phyloP scores from a whole-genome alignment of 345 rosid genomes.

The Melaleuca alternifolia region DNA sequence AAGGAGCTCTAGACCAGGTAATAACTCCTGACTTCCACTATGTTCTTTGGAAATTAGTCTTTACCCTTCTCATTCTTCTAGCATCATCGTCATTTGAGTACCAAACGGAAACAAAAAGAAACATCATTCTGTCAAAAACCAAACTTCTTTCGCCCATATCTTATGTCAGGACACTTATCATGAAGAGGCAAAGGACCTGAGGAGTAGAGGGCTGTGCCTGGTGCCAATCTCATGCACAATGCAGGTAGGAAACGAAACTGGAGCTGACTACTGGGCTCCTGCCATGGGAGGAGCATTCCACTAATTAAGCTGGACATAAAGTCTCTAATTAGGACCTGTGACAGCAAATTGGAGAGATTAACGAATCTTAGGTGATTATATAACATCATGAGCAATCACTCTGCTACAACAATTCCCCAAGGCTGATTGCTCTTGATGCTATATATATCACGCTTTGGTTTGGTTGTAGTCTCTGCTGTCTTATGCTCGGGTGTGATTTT shows the following conservation, averaged over 20 bases:
- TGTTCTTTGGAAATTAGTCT: not conserved
- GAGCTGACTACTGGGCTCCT: conserved; percentile 77
- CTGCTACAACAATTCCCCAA: conserved; percentile 41
- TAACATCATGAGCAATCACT: conserved; percentile 99
- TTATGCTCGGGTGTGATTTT: not conserved
- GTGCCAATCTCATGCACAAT: conserved; percentile 67
- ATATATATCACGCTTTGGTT: conserved; percentile 17
- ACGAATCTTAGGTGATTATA: conserved; percentile 12
- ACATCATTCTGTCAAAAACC: not conserved
- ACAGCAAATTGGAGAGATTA: not conserved
- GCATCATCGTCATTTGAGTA: not conserved
- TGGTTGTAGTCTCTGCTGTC: not conserved
- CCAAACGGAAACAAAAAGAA: not conserved
- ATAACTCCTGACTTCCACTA: conserved; percentile 8
- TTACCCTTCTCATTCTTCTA: not conserved
- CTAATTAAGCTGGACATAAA: not conserved
- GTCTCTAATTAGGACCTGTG: not conserved
- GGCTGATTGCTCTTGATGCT: conserved; percentile 99
- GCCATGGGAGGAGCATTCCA: conserved; percentile 36
- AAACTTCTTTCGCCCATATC: not conserved
- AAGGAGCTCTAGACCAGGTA: conserved; percentile 22
- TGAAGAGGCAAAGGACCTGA: conserved; percentile 39
- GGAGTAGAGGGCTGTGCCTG: conserved; percentile 76
- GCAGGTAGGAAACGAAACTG: conserved; percentile 54
- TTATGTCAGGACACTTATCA: not conserved